Evolutionary conservation across 140 eudicot species (phyloP).

Genomic region (Cichorium intybus): DNA sequence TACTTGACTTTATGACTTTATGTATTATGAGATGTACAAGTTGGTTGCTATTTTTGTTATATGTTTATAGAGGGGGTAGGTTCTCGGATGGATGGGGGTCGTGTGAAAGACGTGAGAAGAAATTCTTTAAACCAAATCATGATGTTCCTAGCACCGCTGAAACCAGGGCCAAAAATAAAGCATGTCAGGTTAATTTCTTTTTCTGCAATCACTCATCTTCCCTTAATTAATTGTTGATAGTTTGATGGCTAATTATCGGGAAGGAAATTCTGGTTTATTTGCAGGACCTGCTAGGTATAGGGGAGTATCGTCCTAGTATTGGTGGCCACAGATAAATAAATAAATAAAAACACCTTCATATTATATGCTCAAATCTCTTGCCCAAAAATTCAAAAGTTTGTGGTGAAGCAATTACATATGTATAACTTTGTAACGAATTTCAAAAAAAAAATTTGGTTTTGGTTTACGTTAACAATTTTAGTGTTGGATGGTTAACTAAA

Average conservation of each 20-base stretch:
- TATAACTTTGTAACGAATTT: background rate
- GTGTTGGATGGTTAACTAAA: background rate
- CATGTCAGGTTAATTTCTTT: slow-evolving; percentile 75
- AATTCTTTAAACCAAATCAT: slow-evolving; percentile 80
- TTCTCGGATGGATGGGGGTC: slow-evolving; percentile 99
- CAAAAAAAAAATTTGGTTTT: background rate
- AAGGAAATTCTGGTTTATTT: background rate
- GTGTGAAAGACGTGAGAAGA: slow-evolving; percentile 92
- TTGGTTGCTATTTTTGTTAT: slow-evolving; percentile 10
- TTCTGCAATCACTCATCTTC: background rate
- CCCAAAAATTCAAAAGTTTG: no score
- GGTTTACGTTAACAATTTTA: background rate
- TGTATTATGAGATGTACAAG: slow-evolving; percentile 13
- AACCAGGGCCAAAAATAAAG: slow-evolving; percentile 97
- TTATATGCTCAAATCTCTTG: background rate
- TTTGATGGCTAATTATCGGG: background rate
- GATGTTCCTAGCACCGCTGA: slow-evolving; percentile 99
- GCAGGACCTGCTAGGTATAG: slow-evolving; percentile 90
- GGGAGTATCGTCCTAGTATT: slow-evolving; percentile 77
- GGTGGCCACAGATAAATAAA: slow-evolving; percentile 34
- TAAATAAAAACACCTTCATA: background rate
- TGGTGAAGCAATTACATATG: background rate
- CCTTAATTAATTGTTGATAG: background rate
- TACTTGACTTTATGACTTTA: background rate
- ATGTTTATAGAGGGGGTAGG: slow-evolving; percentile 72